Percentiles rank a stretch among this genome's conserved stretches.
These are phyloP conservation scores for Alternaria brassicicola DNA, from an alignment of 2,329 filamentous ascomycete genomes.

Conservation along the genomic window DNA sequence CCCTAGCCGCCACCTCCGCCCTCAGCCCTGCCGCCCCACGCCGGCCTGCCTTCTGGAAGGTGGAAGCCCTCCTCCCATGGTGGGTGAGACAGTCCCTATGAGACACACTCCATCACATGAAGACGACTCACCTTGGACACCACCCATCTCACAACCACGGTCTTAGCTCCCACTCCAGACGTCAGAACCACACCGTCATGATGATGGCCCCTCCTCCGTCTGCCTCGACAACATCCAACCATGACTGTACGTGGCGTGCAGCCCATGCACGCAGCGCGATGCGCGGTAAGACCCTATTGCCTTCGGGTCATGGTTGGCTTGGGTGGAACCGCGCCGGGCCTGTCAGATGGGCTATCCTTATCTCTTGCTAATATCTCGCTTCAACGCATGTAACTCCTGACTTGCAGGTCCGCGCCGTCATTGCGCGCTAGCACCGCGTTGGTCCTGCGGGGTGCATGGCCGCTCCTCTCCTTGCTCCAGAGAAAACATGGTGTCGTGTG, in stretches of 20 bases:
- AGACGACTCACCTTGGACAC: neutral
- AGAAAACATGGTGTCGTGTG: neutral
- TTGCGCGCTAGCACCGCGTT: conserved; percentile 1
- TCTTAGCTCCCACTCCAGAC: neutral
- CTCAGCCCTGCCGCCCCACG: conserved; percentile 23
- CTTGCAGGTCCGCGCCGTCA: conserved; percentile 7
- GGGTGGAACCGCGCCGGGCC: conserved; percentile 3
- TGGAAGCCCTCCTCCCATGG: neutral
- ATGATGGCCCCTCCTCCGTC: neutral
- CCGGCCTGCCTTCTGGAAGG: conserved; percentile 15
- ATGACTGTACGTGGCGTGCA: conserved; percentile 4
- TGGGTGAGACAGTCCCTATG: neutral
- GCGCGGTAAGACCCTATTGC: neutral
- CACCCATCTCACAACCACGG: neutral
- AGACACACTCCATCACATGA: neutral
- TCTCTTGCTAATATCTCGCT: conserved; percentile 11
- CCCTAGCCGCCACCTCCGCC: conserved; percentile 15
- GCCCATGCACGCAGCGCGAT: neutral
- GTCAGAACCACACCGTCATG: neutral
- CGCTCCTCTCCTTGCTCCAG: neutral
- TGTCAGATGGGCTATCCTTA: conserved; percentile 12
- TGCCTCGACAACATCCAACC: neutral
- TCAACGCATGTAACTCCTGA: conserved; percentile 4
- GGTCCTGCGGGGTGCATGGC: conserved; percentile 29
- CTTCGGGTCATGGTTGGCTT: neutral